Conservation (phyloP, 495 filamentous ascomycete genomes). For the Penicillium cataractarum region DNA sequence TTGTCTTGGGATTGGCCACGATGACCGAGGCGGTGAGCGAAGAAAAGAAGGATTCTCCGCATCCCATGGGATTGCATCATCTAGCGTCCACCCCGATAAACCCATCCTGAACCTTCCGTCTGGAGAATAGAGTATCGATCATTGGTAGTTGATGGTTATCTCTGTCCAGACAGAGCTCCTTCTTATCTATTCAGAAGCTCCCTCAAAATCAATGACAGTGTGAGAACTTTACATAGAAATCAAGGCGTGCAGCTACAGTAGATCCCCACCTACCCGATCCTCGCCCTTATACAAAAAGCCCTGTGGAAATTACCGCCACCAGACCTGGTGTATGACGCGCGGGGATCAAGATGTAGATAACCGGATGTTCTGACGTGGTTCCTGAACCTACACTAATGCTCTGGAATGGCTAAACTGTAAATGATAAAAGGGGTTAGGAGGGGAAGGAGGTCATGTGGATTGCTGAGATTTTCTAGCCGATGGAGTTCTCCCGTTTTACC, state of each 20-base stretch:
- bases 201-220: not conserved
- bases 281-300: not conserved
- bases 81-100: not conserved
- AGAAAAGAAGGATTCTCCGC: slow-evolving; percentile 20
- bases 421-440: not conserved
- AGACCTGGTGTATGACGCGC: slow-evolving; percentile 11
- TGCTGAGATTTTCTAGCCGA: not conserved
- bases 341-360: not conserved
- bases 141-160: not conserved
- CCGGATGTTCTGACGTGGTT: slow-evolving; percentile 13
- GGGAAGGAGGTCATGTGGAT: slow-evolving; percentile 8
- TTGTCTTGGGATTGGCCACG: slow-evolving; percentile 16
- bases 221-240: not conserved
- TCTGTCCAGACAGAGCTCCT: not conserved
- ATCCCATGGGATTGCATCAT: slow-evolving; percentile 31
- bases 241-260: not conserved
- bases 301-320: slow-evolving; percentile 11
- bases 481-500: not conserved
- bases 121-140: not conserved
- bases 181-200: not conserved
- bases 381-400: not conserved
- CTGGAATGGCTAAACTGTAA: not conserved
- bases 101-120: not conserved
- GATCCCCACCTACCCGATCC: slow-evolving; percentile 14
- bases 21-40: slow-evolving; percentile 31